Base-by-base conservation (phyloP, 108 stramenopile species). In the Mediolabrus comicus region DNA sequence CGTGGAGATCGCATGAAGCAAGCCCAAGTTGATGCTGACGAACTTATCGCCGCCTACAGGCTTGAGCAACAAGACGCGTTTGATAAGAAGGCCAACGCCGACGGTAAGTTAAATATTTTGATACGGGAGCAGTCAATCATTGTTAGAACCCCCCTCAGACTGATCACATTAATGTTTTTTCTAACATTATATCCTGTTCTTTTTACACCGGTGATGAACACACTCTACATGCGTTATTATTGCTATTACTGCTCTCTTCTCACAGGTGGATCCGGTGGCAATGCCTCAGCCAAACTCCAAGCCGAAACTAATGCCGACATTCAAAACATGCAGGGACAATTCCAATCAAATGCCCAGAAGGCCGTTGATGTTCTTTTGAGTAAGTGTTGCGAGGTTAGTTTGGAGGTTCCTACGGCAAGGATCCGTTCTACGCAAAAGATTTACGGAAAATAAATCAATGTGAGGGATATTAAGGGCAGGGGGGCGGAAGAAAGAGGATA, bases 1-100 rank as follows among this genome's bases (percentile, higher is more conserved):
- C 92, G 95, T 27, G 95, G 95, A 19, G 92, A 96, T 69, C 90
- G 95, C 73, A 92, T 96, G 92, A 96, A 96, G 87, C 92, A 93
- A 74, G 95, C 95, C 33, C 92, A 94, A 69, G 86, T 75, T 19
- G 94, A 95, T 66, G 91, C 90, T 29, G 86, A 92, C 62, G 85
- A 85, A 41, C 81, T 95, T 64, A 92, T 95, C 63, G 84, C 87
- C 64, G 69, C 87, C 1, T 92, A 95, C 86, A 83, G 91, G 59
- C 78, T 82, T 60, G 94, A 95, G 62, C 92, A 92, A 81, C 94
- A 95, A 72, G 89, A 90, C 49, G 91, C 91, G 74, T 95, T 95
- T 84, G 90, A 95, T 73, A 92, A 90, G 81, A 86, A 86, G 77
- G 86, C 85, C 26, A 66, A 81, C 38, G 73, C 62, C 9, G 64